These are phyloP conservation scores for Citrullus mucosospermus DNA, from an alignment of 306 rosid species.

Conservation along the genomic window DNA sequence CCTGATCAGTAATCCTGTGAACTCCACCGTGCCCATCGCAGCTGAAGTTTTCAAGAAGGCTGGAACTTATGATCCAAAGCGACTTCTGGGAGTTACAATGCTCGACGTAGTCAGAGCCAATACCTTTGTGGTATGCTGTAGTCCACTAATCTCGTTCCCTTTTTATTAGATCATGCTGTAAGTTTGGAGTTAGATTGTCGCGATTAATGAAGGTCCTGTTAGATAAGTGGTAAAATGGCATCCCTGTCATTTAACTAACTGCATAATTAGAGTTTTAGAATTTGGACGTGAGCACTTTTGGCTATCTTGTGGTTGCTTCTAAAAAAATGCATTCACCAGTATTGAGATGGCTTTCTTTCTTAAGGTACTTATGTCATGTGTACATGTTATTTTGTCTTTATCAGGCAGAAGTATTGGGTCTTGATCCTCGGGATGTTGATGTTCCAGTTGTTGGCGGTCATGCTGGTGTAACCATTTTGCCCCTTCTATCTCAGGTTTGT, in stretches of 20 bases:
- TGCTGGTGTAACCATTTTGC: slow-evolving; percentile 82
- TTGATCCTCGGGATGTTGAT: slow-evolving; percentile 87
- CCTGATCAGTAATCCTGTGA: slow-evolving; percentile 95
- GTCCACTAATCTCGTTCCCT: not conserved
- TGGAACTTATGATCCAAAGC: slow-evolving; percentile 80
- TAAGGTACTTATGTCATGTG: not conserved
- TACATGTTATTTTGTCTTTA: not conserved
- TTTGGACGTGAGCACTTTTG: not conserved
- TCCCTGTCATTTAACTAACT: not conserved
- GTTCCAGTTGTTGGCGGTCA: slow-evolving; percentile 99
- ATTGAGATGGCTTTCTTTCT: not conserved
- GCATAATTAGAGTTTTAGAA: not conserved
- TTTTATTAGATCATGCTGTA: not conserved
- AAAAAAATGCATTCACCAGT: not conserved
- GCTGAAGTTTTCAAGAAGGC: slow-evolving; percentile 94
- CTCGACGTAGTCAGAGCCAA: slow-evolving; percentile 94
- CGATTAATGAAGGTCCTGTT: not conserved
- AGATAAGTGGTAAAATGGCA: not conserved
- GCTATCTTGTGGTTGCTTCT: not conserved
- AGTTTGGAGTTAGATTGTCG: not conserved
- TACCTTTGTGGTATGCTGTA: slow-evolving; percentile 70
- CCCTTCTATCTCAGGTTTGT: slow-evolving; percentile 89
- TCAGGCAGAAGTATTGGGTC: slow-evolving; percentile 90
- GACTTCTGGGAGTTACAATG: slow-evolving; percentile 81
- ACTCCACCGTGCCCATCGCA: slow-evolving; percentile 88